phyloP scores from a whole-genome alignment of 1,284 basidiomycete species.

The Golubevia pallescens region DNA sequence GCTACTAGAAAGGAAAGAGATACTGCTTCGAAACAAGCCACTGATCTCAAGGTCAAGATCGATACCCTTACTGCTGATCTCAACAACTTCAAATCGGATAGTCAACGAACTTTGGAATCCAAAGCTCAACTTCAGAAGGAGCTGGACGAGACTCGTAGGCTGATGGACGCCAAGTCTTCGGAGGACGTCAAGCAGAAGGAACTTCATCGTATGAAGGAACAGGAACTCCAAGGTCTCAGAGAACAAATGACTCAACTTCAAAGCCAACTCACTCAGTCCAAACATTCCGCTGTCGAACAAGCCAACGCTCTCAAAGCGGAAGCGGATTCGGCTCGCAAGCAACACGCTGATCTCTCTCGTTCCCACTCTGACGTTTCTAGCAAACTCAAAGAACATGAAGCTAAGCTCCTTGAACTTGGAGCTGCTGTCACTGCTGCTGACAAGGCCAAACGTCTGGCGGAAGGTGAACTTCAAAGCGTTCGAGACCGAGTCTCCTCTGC shows the following conservation, averaged over 20 bases:
- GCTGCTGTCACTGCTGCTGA: constrained; percentile 34
- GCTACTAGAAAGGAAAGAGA: constrained; percentile 26
- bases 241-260: constrained; percentile 34
- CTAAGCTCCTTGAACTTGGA: constrained; percentile 15
- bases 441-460: constrained; percentile 32
- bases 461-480: constrained; percentile 19
- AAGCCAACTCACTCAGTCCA: constrained; percentile 23
- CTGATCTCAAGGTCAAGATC: constrained; percentile 33
- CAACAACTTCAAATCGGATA: constrained; percentile 28
- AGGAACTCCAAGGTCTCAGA: constrained; percentile 46
- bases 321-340: constrained; percentile 26
- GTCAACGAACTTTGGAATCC: constrained; percentile 19
- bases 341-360: constrained; percentile 18
- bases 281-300: constrained; percentile 37
- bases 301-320: constrained; percentile 40
- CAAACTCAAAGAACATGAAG: constrained; percentile 6
- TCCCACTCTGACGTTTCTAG: constrained; percentile 10
- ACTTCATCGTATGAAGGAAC: constrained; percentile 53
- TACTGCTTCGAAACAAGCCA: constrained; percentile 22
- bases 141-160: constrained; percentile 44
- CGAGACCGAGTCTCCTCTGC: constrained; percentile 1
- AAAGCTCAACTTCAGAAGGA: constrained; percentile 32
- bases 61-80: constrained; percentile 35
- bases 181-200: constrained; percentile 54
- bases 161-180: constrained; percentile 52